Evolutionary conservation across 108 stramenopile species (phyloP).

Genomic region (Ochromonas danica): DNA sequence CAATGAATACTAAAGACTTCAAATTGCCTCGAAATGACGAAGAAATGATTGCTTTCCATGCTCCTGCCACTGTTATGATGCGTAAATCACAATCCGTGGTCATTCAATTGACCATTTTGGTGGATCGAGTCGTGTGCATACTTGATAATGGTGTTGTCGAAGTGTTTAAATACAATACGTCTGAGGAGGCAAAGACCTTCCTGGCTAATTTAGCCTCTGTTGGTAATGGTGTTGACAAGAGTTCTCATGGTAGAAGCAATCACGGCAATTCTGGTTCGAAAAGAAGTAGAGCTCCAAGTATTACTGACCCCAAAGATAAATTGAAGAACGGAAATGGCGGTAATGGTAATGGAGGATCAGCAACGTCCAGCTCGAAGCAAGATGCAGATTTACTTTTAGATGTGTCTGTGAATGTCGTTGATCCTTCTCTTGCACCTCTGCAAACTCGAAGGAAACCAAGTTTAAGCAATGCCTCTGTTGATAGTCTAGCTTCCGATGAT

Average conservation of each 20-base stretch:
- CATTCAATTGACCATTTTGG: not conserved
- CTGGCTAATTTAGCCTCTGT: not conserved
- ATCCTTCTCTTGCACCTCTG: not conserved
- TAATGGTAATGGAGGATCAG: too few relatives aligned
- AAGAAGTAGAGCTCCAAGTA: not conserved
- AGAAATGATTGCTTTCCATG: not conserved
- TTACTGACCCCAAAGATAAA: not conserved
- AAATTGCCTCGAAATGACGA: not conserved
- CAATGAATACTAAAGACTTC: not conserved
- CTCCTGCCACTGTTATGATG: not conserved
- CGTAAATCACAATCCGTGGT: not conserved
- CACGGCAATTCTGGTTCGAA: too few relatives aligned
- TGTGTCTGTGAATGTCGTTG: not conserved
- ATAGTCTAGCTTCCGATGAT: too few relatives aligned
- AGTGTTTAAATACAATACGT: not conserved
- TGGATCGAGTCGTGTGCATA: not conserved
- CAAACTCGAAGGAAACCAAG: too few relatives aligned
- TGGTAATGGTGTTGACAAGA: too few relatives aligned
- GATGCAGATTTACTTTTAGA: too few relatives aligned
- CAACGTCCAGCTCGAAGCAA: not conserved
- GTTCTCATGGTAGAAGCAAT: too few relatives aligned
- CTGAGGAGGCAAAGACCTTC: not conserved
- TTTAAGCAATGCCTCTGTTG: too few relatives aligned
- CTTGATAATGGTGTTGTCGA: constrained; percentile 12
- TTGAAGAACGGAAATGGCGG: too few relatives aligned